Conservation (phyloP, 2,329 filamentous ascomycete genomes). For the Fusarium stilboides region DNA sequence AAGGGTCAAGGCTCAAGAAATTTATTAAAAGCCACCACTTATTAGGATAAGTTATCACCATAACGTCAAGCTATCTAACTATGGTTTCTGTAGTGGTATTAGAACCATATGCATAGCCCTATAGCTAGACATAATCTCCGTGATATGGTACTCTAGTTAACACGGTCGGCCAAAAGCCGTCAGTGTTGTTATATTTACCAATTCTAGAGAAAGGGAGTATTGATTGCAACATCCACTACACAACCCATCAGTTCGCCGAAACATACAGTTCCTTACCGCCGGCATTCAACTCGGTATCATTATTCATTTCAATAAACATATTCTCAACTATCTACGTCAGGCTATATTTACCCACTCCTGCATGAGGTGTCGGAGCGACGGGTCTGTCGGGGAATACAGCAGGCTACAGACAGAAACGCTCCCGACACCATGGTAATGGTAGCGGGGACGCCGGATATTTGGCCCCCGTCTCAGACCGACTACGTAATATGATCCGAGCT, state of each 20-base stretch:
- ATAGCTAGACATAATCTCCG: too few species aligned
- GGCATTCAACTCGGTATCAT: constrained; percentile 15
- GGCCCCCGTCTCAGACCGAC: constrained; percentile 6
- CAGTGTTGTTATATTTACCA: too few species aligned
- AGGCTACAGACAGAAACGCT: constrained; percentile 14
- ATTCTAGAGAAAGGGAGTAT: too few species aligned
- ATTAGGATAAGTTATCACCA: too few species aligned
- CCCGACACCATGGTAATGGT: constrained; percentile 34
- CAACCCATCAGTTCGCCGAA: constrained; percentile 8
- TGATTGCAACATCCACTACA: too few species aligned
- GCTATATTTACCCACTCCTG: constrained; percentile 2
- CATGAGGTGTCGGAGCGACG: neutral
- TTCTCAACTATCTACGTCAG: constrained; percentile 2
- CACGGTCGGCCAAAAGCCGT: too few species aligned
- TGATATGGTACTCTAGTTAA: too few species aligned
- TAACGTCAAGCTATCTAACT: too few species aligned
- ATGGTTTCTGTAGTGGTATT: neutral
- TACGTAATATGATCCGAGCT: constrained; percentile 3
- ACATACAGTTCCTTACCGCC: neutral
- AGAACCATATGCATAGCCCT: too few species aligned
- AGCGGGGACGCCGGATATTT: constrained; percentile 18
- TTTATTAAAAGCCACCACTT: too few species aligned
- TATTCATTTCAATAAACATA: constrained; percentile 11
- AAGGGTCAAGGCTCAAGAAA: neutral
- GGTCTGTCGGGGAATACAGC: constrained; percentile 1